phyloP scores from a whole-genome alignment of 495 filamentous ascomycete species.

The Pseudoneurospora amorphoporcata region DNA sequence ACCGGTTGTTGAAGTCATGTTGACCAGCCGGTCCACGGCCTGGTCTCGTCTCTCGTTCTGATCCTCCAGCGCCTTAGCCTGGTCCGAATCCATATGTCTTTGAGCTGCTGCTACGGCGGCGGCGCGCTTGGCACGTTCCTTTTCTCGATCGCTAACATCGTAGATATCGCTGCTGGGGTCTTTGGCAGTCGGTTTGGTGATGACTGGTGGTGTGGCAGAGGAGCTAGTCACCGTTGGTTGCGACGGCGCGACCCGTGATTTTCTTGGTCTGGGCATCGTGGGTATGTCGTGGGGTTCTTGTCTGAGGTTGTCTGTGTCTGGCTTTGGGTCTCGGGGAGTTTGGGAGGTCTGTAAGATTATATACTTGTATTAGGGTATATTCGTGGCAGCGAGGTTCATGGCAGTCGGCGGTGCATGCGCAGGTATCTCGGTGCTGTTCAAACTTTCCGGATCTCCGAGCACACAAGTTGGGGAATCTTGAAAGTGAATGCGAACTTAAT shows the following conservation, averaged over 20 bases:
- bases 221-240: conserved; percentile 12
- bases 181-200: conserved; percentile 2
- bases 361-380: neutral
- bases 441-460: neutral
- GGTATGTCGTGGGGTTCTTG: neutral
- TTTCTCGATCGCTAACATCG: conserved; percentile 36
- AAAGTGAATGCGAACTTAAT: neutral
- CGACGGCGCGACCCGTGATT: conserved; percentile 27
- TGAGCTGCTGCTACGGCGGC: neutral
- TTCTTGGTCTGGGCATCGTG: conserved; percentile 35
- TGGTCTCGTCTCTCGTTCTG: conserved; percentile 26
- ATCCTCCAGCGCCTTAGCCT: conserved; percentile 20
- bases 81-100: conserved; percentile 11
- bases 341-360: neutral
- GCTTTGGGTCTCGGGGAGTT: neutral
- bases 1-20: conserved; percentile 28
- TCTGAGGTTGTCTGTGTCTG: neutral
- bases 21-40: conserved; percentile 28
- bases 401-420: neutral
- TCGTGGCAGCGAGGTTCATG: neutral
- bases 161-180: conserved; percentile 27
- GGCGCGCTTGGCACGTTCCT: conserved; percentile 20
- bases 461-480: neutral
- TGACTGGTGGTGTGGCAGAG: conserved; percentile 4
- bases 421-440: neutral